Base-by-base conservation (phyloP, 2,329 filamentous ascomycete genomes). In the Colletotrichum limetticola region DNA sequence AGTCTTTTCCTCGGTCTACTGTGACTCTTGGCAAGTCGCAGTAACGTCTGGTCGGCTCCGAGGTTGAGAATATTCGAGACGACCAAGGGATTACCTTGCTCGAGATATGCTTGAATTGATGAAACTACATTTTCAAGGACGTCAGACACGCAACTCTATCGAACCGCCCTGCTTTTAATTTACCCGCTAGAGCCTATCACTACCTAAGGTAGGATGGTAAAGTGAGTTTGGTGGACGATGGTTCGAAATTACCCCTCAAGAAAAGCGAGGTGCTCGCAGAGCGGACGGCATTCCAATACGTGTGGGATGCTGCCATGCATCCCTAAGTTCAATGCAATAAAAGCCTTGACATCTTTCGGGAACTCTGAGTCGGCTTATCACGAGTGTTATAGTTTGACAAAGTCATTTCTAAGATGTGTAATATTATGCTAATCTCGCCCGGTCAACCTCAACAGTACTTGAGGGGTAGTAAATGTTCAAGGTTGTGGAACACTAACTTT, bases 91-190 rank as follows among this genome's bases (percentile, higher is more conserved):
- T 3, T 62, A 58, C 69, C 69, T 53, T 49, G 58, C 6, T 46
- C 7, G 4, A 52, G n/a, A 58, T 72, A 69, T 72, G 69, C 69
- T 72, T 72, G 69, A 68, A 68, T 58, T 72, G 28, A 28, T 63
- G 66, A 53, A 57, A 59, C 58, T n/a, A 30, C 46, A 14, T 67
- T 35, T 19, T 22, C n/a, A 5, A 63, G 35, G 35, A 49, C 28
- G 52, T 37, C 69, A 61, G 19, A n/a, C 24, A 26, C n/a, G 53
- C 37, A 52, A 72, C 30, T 72, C 58, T 60, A 56, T 56, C 28
- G 52, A 28, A 2, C 9, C 16, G 16, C 24, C 11, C 32, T 26
- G 37, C 6, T 16, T 4, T 14, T 9, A 5, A 46, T 35, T 42
- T 46, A n/a, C 42, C 42, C 42, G 19, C 19, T 49, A 22, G 42